Conservation (phyloP, 768 basidiomycete genomes). For the Termitomyces eurrhizus region DNA sequence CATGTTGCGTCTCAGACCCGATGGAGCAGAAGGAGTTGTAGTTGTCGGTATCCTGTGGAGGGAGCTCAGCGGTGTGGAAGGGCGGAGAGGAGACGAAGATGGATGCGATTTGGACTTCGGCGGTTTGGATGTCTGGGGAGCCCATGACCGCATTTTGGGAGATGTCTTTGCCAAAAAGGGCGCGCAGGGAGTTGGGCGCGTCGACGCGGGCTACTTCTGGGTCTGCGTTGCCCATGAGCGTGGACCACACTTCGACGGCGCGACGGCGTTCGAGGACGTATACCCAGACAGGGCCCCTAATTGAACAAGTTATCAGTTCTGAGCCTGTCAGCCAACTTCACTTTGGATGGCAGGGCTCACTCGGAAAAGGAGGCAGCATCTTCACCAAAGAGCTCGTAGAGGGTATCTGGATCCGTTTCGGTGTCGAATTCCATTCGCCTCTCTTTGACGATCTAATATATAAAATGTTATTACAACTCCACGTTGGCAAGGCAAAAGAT, state of each 20-base stretch:
- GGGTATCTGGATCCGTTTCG: constrained; percentile 75
- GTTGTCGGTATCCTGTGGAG: constrained; percentile 31
- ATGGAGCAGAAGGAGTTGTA: constrained; percentile 33
- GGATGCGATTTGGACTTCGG: constrained; percentile 74
- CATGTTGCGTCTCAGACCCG: constrained; percentile 40
- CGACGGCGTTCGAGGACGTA: constrained; percentile 83
- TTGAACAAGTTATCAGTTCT: constrained; percentile 7
- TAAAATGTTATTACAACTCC: constrained; percentile 11
- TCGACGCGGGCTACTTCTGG: constrained; percentile 50
- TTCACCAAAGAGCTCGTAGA: constrained; percentile 77
- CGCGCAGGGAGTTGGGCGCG: constrained; percentile 66
- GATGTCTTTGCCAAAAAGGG: constrained; percentile 54
- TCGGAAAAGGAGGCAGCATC: constrained; percentile 72
- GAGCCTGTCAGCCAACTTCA: background rate
- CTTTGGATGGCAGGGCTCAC: constrained; percentile 39
- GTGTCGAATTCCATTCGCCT: constrained; percentile 86
- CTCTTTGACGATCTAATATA: constrained; percentile 73
- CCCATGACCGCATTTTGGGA: constrained; percentile 71
- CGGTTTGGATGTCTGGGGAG: constrained; percentile 59
- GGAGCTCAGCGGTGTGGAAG: constrained; percentile 66
- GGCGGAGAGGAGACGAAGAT: constrained; percentile 83
- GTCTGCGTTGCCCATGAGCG: constrained; percentile 70
- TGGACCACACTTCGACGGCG: constrained; percentile 76
- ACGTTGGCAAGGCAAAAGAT: constrained; percentile 11
- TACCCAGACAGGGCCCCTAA: constrained; percentile 85